Base-by-base conservation (phyloP, 495 filamentous ascomycete genomes). In the Melanomma pulvis-pyrius region DNA sequence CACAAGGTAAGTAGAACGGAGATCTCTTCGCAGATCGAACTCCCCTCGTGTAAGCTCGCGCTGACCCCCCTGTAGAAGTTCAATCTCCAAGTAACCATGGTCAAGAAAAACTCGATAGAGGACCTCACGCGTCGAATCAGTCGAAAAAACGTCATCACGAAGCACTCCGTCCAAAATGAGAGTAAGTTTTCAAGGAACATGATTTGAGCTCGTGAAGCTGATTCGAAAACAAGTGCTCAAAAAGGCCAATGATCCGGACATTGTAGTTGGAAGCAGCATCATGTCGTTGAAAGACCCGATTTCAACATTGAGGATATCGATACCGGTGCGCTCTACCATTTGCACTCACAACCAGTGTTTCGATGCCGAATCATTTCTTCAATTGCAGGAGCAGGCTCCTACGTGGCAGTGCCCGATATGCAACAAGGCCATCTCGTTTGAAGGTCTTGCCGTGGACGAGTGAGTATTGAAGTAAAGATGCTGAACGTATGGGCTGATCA, bases 291-390 rank as follows among this genome's bases (percentile, higher is more conserved):
- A 94, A 74, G 97, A 94, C 71, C 94, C 96, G 0, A 76, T 98
- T 13, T 93, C 91, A 1, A 94, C 91, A 19, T 82, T 91, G 61
- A 85, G 92, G 61, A 90, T 98, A 32, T 82, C 86, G 26, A 80
- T 89, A 24, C 94, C 94, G 9, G 90, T 91, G 69, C 87, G 94
- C 44, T 92, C 90, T 1, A 81, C 86, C 9, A 73, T 87, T 24
- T 98, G 94, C 75, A 89, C 83, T 8, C 94, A 98, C 77, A 92
- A 93, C 44, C 91, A 94, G 70, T 98, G 94, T 72, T 98, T 98
- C 74, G 94, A 98, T 76, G 94, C 88, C n/a, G 86, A 86, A 1
- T 96, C 92, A 1, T 98, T 96, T 69, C 81, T 98, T 15, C 91
- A 96, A 69, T 74, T 98, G 39, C 92, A 97, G 72, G 92, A 97